Evolutionary conservation across 805 yeast species (phyloP).

Genomic region (Debaryomyces hansenii): DNA sequence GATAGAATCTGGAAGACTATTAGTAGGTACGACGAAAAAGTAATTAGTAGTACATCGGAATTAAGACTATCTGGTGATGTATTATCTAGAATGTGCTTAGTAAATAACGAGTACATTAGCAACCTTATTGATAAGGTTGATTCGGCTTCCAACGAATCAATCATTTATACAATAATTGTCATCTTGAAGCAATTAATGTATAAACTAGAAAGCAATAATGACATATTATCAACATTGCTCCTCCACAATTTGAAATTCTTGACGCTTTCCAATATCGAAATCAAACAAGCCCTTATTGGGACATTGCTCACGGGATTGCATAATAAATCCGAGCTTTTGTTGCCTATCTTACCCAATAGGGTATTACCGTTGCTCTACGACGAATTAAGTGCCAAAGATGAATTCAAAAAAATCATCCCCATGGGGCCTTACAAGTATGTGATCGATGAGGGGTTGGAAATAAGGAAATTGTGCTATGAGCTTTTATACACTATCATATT

Average conservation of each 20-base stretch:
- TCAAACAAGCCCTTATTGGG: conserved; percentile 60
- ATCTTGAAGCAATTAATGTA: conserved; percentile 31
- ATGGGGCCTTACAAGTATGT: conserved; percentile 89
- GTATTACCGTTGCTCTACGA: conserved; percentile 52
- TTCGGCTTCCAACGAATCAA: conserved; percentile 11
- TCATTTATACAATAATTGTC: conserved; percentile 32
- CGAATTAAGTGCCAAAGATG: conserved; percentile 55
- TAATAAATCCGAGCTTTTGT: conserved; percentile 49
- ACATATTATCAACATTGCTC: conserved; percentile 15
- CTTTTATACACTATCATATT: conserved; percentile 54
- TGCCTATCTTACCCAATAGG: conserved; percentile 40
- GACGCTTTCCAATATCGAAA: conserved; percentile 41
- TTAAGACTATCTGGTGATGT: conserved; percentile 38
- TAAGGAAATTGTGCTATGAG: conserved; percentile 72
- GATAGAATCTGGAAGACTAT: conserved; percentile 18
- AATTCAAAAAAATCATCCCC: conserved; percentile 62
- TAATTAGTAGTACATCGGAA: conserved; percentile 9
- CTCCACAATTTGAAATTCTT: conserved; percentile 20
- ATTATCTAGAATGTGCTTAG: conserved; percentile 24
- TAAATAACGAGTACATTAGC: conserved; percentile 12
- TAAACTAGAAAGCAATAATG: conserved; percentile 12
- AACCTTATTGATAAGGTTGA: conserved; percentile 14
- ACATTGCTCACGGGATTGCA: conserved; percentile 61
- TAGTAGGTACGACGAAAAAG: neutral
- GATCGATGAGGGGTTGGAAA: conserved; percentile 74